Evolutionary conservation across 352 stramenopile species (phyloP), one percentile per base, ranked within the genome.

Genomic region (Phytophthora macrochlamydospora): DNA sequence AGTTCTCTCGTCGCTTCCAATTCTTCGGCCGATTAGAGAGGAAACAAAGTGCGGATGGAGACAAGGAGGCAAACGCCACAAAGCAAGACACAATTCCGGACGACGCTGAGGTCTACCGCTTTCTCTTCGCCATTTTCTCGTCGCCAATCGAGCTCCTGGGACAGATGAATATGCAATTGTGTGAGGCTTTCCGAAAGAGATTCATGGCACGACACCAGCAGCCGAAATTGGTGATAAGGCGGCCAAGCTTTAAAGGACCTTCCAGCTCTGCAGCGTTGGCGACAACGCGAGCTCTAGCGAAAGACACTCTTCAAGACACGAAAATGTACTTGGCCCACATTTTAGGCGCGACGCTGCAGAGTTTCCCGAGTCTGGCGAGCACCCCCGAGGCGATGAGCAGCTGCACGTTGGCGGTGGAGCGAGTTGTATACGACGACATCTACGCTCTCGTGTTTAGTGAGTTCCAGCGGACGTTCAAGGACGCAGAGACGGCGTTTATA

Each of bases 311-410:
- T 30, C 81, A 89, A 24, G 83, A 92, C 52, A 75, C 80, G 6
- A 83, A 87, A 54, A 90, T 90, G 79, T 90, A 92, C 42, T 49
- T 92, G 2, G 79, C 79, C 0, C 81, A 90, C 33, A 55, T 89
- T 4, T 44, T 87, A 7, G 79, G 81, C 8, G 79, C 75, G 33
- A 90, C 79, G 13, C 73, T 90, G 65, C 81, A 92, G 56, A 77
- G 61, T 35, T 87, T 89, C 52, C 83, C 83, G 2, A 89, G 78
- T 45, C 29, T 92, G 1, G 62, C 79, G 11, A 89, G 77, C 59
- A 89, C 81, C 0, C 69, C 82, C 1, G 60, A 81, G 35, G 76
- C 79, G 1, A 62, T 89, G 7, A 71, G 72, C 42, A 77, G 65
- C 35, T 89, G 81, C 24, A 79, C 79, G 0, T 66, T 86, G 18